Percentiles rank a stretch among this genome's conserved stretches.
phyloP scores from a whole-genome alignment of 352 stramenopile species.

The Phytophthora tentaculata region DNA sequence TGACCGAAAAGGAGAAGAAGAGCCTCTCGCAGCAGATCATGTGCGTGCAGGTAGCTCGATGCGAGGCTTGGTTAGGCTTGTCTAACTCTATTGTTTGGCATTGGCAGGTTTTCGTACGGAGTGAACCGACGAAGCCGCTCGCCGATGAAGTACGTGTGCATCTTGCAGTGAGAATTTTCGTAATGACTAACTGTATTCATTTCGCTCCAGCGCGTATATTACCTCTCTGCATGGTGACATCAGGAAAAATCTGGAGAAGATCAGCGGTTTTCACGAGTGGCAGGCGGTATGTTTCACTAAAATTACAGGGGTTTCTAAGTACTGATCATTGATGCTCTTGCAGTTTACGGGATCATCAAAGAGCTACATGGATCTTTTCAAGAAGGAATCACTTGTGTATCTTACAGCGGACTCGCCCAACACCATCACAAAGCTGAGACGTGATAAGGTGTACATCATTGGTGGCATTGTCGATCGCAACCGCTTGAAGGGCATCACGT shows the following conservation, averaged over 20 bases:
- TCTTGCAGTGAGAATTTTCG: not conserved
- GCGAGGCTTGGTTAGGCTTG: not conserved
- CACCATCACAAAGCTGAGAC: slow-evolving; percentile 86
- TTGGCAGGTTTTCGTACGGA: slow-evolving; percentile 81
- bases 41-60: slow-evolving; percentile 51
- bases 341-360: slow-evolving; percentile 66
- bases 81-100: not conserved
- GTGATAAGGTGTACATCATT: slow-evolving; percentile 96
- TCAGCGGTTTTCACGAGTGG: slow-evolving; percentile 91
- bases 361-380: slow-evolving; percentile 79
- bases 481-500: slow-evolving; percentile 93
- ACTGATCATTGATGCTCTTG: slow-evolving; percentile 6
- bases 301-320: not conserved
- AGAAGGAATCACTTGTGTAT: slow-evolving; percentile 92
- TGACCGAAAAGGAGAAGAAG: slow-evolving; percentile 93
- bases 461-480: slow-evolving; percentile 98
- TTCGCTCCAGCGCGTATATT: slow-evolving; percentile 61
- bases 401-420: slow-evolving; percentile 95
- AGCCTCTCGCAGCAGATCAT: slow-evolving; percentile 95
- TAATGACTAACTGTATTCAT: too few species aligned
- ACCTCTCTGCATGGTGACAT: slow-evolving; percentile 81
- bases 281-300: slow-evolving; percentile 44
- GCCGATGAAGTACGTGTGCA: slow-evolving; percentile 53
- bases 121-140: slow-evolving; percentile 67
- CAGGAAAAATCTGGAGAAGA: slow-evolving; percentile 86